Base-by-base conservation (phyloP, 2,329 filamentous ascomycete species). In the Hortaea sp. region DNA sequence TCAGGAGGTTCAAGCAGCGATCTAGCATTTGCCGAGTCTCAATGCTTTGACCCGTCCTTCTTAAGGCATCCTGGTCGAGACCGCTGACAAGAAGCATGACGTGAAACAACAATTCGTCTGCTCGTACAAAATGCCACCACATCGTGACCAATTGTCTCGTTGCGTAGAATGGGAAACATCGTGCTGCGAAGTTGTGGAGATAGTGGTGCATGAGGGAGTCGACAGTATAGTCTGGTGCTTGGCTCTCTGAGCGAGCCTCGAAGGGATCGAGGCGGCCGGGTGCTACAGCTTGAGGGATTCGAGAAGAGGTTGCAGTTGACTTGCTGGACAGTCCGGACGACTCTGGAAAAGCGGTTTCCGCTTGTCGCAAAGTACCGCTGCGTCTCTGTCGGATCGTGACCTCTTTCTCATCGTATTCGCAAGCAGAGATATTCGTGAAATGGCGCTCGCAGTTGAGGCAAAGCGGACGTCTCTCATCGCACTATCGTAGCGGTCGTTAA, bases 81-180 rank as follows among this genome's bases (percentile, higher is more conserved):
- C 46, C 43, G 32, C 38, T 45, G 29, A 49, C 39, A 4, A 45
- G 32, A 6, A 45, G 34, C 6, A 49, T 41, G 13, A 49, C 46
- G 34, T 49, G 37, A 31, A 49, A 49, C 9, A 49, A 42, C 6
- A 49, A 38, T 28, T 42, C 46, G 32, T 49, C 46, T 11, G 28
- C 38, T n/a, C 46, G 46, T 5, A 49, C 43, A 29, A 49, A 49
- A 7, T 42, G 46, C 46, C 46, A 49, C 46, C 46, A 45, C 9
- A 49, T 28, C 38, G 45, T 43, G 13, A 49, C 43, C 29, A 45
- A 28, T n/a, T 39, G 38, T 12, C 39, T 35, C 27, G 35, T 45
- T 11, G 43, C 43, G n/a, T 49, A 49, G 38, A 49, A 49, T 4
- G 46, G 42, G 29, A 49, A 45, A 11, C 42, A 49, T 9, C 46